Evolutionary conservation across 768 basidiomycete species (phyloP).

Genomic region (Termitomyces eurrhizus): DNA sequence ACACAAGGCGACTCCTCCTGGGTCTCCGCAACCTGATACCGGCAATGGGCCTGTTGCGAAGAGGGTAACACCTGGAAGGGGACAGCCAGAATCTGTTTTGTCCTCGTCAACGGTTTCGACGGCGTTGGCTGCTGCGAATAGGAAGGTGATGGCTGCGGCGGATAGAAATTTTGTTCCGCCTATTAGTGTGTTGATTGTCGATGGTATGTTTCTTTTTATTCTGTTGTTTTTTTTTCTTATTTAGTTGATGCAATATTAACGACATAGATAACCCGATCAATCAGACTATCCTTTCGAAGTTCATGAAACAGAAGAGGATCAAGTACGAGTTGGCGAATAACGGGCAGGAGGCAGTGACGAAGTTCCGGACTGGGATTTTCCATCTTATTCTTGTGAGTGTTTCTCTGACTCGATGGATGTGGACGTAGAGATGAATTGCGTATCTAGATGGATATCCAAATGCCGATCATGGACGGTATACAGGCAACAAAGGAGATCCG

Average conservation of each 20-base stretch:
- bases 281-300: conserved; percentile 94
- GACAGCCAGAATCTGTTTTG: conserved; percentile 7
- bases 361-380: conserved; percentile 90
- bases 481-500: conserved; percentile 96
- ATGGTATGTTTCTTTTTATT: conserved; percentile 55
- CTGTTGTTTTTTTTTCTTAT: conserved; percentile 11
- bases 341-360: conserved; percentile 92
- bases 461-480: conserved; percentile 99
- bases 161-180: conserved; percentile 87
- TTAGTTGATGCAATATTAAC: conserved; percentile 44
- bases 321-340: conserved; percentile 93
- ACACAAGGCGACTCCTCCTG: conserved; percentile 11
- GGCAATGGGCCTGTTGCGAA: not conserved
- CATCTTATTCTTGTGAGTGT: conserved; percentile 87
- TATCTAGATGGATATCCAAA: conserved; percentile 96
- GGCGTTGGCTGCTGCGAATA: conserved; percentile 30
- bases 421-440: conserved; percentile 1
- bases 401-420: not conserved
- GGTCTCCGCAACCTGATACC: conserved; percentile 13
- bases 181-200: conserved; percentile 96
- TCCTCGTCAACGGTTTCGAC: conserved; percentile 15
- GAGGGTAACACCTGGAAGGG: conserved; percentile 8
- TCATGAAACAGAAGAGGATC: conserved; percentile 95
- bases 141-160: conserved; percentile 46
- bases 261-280: conserved; percentile 93